phyloP scores from a whole-genome alignment of 2,329 filamentous ascomycete genomes.

The Tolypocladium pustulatum region DNA sequence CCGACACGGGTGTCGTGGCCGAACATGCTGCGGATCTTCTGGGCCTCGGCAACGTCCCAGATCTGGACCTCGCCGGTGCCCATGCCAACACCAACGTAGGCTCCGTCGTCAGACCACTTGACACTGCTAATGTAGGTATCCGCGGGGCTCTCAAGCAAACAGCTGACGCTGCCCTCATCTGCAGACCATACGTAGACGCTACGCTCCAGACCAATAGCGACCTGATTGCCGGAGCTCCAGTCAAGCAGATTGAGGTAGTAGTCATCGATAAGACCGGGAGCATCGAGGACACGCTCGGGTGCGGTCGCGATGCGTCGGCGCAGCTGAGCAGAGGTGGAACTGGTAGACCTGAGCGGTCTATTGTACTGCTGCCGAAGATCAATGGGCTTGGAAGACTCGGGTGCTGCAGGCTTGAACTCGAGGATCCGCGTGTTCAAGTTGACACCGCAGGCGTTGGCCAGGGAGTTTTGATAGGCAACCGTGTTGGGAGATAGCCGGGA shows the following conservation, averaged over 20 bases:
- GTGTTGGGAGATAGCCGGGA: conserved; percentile 77
- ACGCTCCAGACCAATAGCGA: conserved; percentile 92
- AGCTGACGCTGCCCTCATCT: conserved; percentile 80
- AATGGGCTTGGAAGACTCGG: conserved; percentile 96
- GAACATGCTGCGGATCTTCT: conserved; percentile 96
- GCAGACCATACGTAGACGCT: conserved; percentile 99
- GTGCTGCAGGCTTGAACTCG: conserved; percentile 95
- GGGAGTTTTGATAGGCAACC: conserved; percentile 81
- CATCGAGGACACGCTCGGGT: conserved; percentile 91
- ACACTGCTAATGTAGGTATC: conserved; percentile 98
- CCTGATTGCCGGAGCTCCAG: conserved; percentile 96
- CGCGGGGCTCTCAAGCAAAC: conserved; percentile 73
- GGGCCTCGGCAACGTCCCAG: conserved; percentile 93
- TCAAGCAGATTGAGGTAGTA: conserved; percentile 98
- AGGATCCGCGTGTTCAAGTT: conserved; percentile 91
- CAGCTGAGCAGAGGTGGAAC: conserved; percentile 68
- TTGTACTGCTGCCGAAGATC: conserved; percentile 98
- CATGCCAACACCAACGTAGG: conserved; percentile 90
- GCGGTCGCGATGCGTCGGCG: conserved; percentile 87
- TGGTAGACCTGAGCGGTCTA: conserved; percentile 75
- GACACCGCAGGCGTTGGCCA: conserved; percentile 86
- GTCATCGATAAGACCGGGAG: conserved; percentile 90
- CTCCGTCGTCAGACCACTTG: conserved; percentile 96
- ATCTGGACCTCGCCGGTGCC: conserved; percentile 96
- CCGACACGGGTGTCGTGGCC: conserved; percentile 94